Percentiles rank a stretch among this genome's conserved stretches.
These are phyloP conservation scores for Spirogloea muscicola DNA, from an alignment of 139 green algal genomes.

Conservation along the genomic window DNA sequence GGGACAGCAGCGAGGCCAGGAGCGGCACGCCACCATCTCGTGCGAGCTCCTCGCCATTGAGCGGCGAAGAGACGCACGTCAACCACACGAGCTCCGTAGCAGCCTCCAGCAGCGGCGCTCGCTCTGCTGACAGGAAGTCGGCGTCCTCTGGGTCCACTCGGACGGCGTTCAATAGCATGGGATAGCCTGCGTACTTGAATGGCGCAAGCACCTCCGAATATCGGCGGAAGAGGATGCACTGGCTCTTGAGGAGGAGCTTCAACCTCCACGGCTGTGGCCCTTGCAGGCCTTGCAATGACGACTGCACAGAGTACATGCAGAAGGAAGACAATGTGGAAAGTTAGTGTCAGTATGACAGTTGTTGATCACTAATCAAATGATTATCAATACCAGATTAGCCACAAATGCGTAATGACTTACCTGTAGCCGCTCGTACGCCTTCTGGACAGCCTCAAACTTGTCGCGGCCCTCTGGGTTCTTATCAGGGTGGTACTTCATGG, in stretches of 20 bases:
- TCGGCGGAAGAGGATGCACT: slow-evolving; percentile 73
- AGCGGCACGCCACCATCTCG: slow-evolving; percentile 66
- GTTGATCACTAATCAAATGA: too few species aligned
- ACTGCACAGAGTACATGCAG: slow-evolving; percentile 41
- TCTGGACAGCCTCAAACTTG: slow-evolving; percentile 75
- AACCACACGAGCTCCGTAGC: slow-evolving; percentile 84
- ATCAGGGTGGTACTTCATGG: slow-evolving; percentile 79
- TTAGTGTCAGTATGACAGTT: too few species aligned
- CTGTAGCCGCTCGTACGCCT: slow-evolving; percentile 84
- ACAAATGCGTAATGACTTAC: too few species aligned
- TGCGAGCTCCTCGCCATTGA: slow-evolving; percentile 86
- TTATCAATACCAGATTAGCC: too few species aligned
- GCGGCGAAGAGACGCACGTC: slow-evolving; percentile 61
- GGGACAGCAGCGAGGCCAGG: slow-evolving; percentile 65
- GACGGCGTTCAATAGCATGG: slow-evolving; percentile 72
- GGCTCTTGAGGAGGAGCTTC: slow-evolving; percentile 62
- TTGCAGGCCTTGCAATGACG: slow-evolving; percentile 23
- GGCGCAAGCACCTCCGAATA: slow-evolving; percentile 67
- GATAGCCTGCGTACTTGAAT: slow-evolving; percentile 94
- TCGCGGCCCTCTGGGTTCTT: slow-evolving; percentile 85
- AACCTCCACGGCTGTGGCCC: slow-evolving; percentile 76
- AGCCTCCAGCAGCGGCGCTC: slow-evolving; percentile 53
- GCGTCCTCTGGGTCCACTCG: slow-evolving; percentile 24
- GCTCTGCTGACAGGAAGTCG: slow-evolving; percentile 55
- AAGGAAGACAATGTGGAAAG: too few species aligned